phyloP scores from a whole-genome alignment of 352 stramenopile genomes.

The Thalassiosira mediterranea region DNA sequence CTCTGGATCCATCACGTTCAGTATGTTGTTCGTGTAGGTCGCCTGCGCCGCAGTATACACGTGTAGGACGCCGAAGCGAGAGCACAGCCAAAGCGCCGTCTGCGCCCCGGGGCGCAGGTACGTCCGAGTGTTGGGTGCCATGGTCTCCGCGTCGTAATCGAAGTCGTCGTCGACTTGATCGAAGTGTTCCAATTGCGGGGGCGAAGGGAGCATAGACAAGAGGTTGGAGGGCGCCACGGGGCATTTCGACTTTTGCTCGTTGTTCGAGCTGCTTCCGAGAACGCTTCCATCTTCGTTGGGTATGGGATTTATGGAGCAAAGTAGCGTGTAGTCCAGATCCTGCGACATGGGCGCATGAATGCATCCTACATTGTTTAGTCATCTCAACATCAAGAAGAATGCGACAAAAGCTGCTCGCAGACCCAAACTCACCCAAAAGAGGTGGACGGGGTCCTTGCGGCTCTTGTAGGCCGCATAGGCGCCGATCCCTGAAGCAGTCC shows the following conservation, averaged over 20 bases:
- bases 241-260: background rate
- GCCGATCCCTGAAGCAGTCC: slow-evolving; percentile 10
- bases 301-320: slow-evolving; percentile 53
- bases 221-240: slow-evolving; percentile 1
- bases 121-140: slow-evolving; percentile 48
- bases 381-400: background rate
- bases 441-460: slow-evolving; percentile 42
- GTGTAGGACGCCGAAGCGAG: slow-evolving; percentile 28
- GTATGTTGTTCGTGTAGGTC: slow-evolving; percentile 52
- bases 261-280: background rate
- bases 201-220: slow-evolving; percentile 5
- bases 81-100: slow-evolving; percentile 29
- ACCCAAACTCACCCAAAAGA: slow-evolving; percentile 44
- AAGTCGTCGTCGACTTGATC: slow-evolving; percentile 62
- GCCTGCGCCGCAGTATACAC: slow-evolving; percentile 55
- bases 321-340: slow-evolving; percentile 57
- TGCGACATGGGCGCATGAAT: background rate
- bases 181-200: slow-evolving; percentile 37
- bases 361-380: background rate
- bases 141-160: slow-evolving; percentile 31
- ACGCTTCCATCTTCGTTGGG: slow-evolving; percentile 15
- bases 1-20: slow-evolving; percentile 40
- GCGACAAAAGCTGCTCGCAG: background rate
- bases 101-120: slow-evolving; percentile 50
- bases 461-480: slow-evolving; percentile 37